Evolutionary conservation across 2,329 filamentous ascomycete genomes (phyloP).

Genomic region (Beauveria sp.): DNA sequence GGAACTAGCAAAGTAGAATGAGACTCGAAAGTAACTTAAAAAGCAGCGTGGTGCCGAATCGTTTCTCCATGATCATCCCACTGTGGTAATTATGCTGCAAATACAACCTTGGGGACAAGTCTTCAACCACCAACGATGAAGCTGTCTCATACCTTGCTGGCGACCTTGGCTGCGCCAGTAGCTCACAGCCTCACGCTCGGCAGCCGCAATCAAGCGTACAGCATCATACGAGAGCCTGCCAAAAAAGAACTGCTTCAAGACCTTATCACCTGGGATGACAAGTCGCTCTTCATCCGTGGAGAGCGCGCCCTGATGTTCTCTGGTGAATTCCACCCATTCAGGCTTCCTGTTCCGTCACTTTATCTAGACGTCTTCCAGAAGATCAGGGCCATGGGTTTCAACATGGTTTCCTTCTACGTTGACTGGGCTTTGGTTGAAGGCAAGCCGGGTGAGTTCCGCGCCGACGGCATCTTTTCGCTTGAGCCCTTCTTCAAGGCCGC

Average conservation of each 20-base stretch:
- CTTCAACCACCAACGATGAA: constrained; percentile 18
- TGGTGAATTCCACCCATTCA: constrained; percentile 66
- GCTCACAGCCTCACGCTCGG: constrained; percentile 14
- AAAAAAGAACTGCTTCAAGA: constrained; percentile 24
- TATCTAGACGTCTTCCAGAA: constrained; percentile 74
- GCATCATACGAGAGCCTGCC: constrained; percentile 17
- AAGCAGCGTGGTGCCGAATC: not conserved
- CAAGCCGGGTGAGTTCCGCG: constrained; percentile 59
- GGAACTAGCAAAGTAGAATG: not conserved
- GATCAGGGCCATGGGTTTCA: constrained; percentile 73
- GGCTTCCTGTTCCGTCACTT: constrained; percentile 37
- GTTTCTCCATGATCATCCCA: not conserved
- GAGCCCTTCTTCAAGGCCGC: constrained; percentile 74
- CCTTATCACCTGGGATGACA: constrained; percentile 61
- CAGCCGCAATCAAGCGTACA: constrained; percentile 16
- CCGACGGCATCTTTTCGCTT: constrained; percentile 64
- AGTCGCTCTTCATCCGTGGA: constrained; percentile 62
- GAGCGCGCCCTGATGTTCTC: constrained; percentile 65
- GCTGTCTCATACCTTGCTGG: constrained; percentile 12
- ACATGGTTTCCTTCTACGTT: constrained; percentile 69
- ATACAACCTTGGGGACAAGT: not conserved
- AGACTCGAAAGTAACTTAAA: not conserved
- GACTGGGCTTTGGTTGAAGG: constrained; percentile 75
- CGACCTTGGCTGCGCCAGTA: constrained; percentile 11
- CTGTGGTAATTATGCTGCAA: not conserved